Evolutionary conservation across 2,329 filamentous ascomycete genomes (phyloP).

Genomic region (Fusarium sp.): DNA sequence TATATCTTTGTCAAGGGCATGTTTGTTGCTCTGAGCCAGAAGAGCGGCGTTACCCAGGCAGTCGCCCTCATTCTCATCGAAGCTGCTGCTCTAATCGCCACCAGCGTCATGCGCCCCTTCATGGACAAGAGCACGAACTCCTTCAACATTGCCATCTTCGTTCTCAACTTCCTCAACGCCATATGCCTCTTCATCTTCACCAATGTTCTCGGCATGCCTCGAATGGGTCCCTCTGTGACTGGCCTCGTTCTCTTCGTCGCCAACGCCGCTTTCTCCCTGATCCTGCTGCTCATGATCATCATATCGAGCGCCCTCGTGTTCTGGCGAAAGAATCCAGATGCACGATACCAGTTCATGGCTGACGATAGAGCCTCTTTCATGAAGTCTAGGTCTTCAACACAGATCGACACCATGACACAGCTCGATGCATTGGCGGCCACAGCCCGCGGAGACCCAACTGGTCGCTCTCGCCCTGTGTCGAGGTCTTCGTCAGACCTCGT

Average conservation of each 20-base stretch:
- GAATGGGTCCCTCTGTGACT: constrained; percentile 83
- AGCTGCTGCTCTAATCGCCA: constrained; percentile 75
- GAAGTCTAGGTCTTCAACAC: constrained; percentile 79
- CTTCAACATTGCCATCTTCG: constrained; percentile 92
- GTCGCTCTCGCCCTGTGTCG: constrained; percentile 3
- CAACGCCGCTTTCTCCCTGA: constrained; percentile 83
- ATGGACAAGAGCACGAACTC: constrained; percentile 99
- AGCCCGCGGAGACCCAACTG: constrained; percentile 73
- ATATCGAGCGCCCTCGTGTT: constrained; percentile 70
- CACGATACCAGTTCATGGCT: constrained; percentile 92
- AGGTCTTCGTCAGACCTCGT: constrained; percentile 13
- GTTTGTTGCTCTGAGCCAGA: constrained; percentile 85
- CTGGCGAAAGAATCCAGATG: constrained; percentile 93
- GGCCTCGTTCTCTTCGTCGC: constrained; percentile 88
- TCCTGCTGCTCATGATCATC: constrained; percentile 81
- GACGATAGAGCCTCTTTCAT: constrained; percentile 97
- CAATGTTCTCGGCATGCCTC: constrained; percentile 82
- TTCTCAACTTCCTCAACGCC: constrained; percentile 88
- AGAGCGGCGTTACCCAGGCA: constrained; percentile 76
- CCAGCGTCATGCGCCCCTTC: constrained; percentile 85
- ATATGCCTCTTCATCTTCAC: constrained; percentile 91
- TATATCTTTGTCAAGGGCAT: constrained; percentile 86
- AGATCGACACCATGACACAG: constrained; percentile 79
- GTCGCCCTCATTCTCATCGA: constrained; percentile 86
- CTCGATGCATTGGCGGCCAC: constrained; percentile 91